Conservation (phyloP, 1,284 basidiomycete genomes). For the Trametes versicolor region DNA sequence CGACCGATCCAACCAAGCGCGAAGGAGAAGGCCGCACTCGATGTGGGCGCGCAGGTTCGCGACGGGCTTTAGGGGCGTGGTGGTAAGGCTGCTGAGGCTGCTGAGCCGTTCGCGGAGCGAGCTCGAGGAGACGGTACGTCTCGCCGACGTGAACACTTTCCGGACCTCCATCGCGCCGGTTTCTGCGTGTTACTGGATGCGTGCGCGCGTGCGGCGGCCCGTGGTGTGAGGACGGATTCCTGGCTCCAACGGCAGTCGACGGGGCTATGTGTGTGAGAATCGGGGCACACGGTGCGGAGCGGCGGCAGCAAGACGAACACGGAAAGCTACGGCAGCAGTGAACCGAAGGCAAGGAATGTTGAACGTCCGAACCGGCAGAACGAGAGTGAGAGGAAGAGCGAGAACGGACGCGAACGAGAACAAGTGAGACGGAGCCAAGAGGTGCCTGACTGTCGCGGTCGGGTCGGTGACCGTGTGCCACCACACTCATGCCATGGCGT, state of each 20-base stretch:
- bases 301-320: not conserved
- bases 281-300: not conserved
- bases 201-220: not conserved
- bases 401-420: constrained; percentile 7
- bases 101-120: constrained; percentile 65
- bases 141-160: constrained; percentile 44
- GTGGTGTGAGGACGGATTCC: not conserved
- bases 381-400: constrained; percentile 6
- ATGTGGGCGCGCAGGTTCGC: constrained; percentile 70
- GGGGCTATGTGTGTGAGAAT: not conserved
- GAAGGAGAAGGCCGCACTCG: constrained; percentile 59
- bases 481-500: constrained; percentile 25
- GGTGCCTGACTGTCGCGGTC: not conserved
- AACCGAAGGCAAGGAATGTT: constrained; percentile 3
- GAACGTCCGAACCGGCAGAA: not conserved
- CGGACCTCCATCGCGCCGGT: constrained; percentile 41
- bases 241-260: not conserved
- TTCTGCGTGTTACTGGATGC: not conserved
- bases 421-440: constrained; percentile 1
- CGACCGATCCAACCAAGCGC: not conserved
- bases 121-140: constrained; percentile 46
- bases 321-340: not conserved
- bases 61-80: constrained; percentile 65
- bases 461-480: not conserved
- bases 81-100: constrained; percentile 60